These are phyloP conservation scores for Trichoderma semiorbis DNA, from an alignment of 2,329 filamentous ascomycete genomes.

Conservation along the genomic window DNA sequence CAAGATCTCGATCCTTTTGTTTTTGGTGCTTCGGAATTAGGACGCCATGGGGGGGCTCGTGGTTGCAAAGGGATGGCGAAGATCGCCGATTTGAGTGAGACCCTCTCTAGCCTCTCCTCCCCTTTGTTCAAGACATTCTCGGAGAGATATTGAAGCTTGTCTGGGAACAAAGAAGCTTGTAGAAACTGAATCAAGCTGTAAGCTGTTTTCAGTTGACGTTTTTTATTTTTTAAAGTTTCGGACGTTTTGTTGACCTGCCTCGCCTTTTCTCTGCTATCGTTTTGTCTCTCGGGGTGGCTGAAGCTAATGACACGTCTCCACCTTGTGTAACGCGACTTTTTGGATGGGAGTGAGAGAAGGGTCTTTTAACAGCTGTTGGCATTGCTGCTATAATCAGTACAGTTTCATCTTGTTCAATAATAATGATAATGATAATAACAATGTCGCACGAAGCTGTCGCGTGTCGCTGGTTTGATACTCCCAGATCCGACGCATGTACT, in stretches of 20 bases:
- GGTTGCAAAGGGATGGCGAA: neutral
- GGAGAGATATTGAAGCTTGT: neutral
- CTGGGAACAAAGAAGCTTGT: neutral
- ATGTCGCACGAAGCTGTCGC: neutral
- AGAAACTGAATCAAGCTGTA: neutral
- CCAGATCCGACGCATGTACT: neutral
- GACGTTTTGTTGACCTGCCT: neutral
- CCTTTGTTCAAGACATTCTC: neutral
- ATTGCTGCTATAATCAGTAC: neutral
- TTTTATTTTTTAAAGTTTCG: neutral
- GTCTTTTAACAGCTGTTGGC: neutral
- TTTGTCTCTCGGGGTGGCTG: neutral
- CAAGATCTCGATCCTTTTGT: constrained; percentile 10
- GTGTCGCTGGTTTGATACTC: neutral
- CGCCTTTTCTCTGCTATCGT: too few relatives aligned
- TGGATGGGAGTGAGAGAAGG: neutral
- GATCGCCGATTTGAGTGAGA: neutral
- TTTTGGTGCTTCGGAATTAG: constrained; percentile 1
- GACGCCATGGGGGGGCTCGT: neutral
- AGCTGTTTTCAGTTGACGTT: neutral
- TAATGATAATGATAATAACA: neutral
- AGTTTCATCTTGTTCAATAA: neutral
- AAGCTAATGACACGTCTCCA: neutral
- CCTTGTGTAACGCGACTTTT: neutral
- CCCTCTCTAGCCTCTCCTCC: neutral